These are phyloP conservation scores for Fusarium mangiferae DNA, from an alignment of 2,329 filamentous ascomycete species.

Conservation along the genomic window DNA sequence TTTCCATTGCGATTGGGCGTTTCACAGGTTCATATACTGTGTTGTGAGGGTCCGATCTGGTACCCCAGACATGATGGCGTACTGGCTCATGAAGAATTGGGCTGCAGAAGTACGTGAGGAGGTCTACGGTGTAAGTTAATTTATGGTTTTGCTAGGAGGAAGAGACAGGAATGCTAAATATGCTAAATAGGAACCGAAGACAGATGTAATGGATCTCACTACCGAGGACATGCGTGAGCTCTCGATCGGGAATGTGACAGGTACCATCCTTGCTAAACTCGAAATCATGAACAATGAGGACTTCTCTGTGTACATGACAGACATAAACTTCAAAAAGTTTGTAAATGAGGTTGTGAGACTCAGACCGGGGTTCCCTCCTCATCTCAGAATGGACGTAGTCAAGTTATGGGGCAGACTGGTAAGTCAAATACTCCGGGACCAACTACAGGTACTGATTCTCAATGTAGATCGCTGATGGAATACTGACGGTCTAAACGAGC, in stretches of 20 bases:
- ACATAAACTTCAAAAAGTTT: neutral
- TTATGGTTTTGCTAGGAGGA: neutral
- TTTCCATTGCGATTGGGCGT: neutral
- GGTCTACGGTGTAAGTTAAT: neutral
- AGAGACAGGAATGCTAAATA: fast-evolving
- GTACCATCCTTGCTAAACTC: neutral
- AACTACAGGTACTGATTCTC: neutral
- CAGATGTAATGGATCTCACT: neutral
- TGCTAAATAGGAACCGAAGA: neutral
- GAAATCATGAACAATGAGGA: neutral
- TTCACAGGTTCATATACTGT: neutral
- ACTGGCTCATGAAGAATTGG: neutral
- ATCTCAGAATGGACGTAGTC: too few relatives aligned
- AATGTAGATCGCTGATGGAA: neutral
- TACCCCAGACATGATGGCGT: neutral
- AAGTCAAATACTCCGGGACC: neutral
- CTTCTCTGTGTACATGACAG: neutral
- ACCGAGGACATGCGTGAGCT: neutral
- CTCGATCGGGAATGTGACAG: neutral
- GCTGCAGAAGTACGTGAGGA: neutral
- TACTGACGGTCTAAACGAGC: neutral
- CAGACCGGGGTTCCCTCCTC: neutral
- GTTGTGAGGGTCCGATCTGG: neutral
- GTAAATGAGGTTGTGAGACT: neutral
- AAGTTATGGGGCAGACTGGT: neutral